Evolutionary conservation across 106 monocot species (phyloP).

Genomic region (Dactylorhiza incarnata): DNA sequence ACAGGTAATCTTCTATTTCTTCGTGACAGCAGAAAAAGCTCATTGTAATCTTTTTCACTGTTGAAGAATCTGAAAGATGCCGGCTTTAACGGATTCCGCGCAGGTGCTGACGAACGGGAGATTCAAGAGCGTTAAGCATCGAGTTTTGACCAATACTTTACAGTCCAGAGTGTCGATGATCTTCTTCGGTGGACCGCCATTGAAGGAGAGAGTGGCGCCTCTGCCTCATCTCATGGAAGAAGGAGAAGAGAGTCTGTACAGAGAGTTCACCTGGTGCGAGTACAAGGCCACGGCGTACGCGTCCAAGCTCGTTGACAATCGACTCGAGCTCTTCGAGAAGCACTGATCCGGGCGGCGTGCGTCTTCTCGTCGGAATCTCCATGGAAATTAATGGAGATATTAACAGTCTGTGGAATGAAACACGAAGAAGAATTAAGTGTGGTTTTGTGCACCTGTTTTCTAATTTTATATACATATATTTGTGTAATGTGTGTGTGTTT

Average conservation of each 20-base stretch:
- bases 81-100: neutral
- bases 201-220: conserved; percentile 21
- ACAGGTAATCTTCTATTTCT: neutral
- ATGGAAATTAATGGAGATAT: too few relatives aligned
- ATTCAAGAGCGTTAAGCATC: conserved; percentile 61
- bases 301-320: conserved; percentile 49
- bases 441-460: too few relatives aligned
- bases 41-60: neutral
- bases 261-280: conserved; percentile 71
- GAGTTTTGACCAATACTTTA: conserved; percentile 34
- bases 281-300: conserved; percentile 55
- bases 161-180: conserved; percentile 54
- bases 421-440: too few relatives aligned
- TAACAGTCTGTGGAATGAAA: too few relatives aligned
- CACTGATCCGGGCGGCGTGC: neutral
- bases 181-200: conserved; percentile 38
- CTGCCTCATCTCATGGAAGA: conserved; percentile 31
- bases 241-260: conserved; percentile 42
- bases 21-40: neutral
- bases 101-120: conserved; percentile 74
- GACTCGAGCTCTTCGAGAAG: conserved; percentile 38
- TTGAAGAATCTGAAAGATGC: neutral
- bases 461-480: too few relatives aligned
- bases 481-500: too few relatives aligned
- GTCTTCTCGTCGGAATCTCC: too few relatives aligned